phyloP scores from a whole-genome alignment of 768 basidiomycete species.

The Serendipita sp. region DNA sequence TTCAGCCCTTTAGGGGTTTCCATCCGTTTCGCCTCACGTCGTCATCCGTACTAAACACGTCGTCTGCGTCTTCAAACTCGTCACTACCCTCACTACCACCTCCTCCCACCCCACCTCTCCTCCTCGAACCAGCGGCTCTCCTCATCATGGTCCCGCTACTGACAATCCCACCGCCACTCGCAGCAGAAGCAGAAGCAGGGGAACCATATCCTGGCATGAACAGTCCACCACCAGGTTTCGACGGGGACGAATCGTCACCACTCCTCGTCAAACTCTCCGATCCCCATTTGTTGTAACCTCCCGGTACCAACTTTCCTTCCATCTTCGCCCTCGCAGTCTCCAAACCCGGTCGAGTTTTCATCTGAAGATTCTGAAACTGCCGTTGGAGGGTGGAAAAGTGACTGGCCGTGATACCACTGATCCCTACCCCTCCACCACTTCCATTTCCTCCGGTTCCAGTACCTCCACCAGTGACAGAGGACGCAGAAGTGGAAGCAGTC shows the following conservation, averaged over 20 bases:
- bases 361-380: not conserved
- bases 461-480: not conserved
- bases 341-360: not conserved
- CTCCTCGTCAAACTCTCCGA: not conserved
- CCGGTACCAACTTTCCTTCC: not conserved
- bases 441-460: not conserved
- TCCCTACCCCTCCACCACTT: not conserved
- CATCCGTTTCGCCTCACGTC: not conserved
- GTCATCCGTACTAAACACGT: constrained; percentile 2
- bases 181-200: too few species aligned
- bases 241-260: not conserved
- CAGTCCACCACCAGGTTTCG: not conserved
- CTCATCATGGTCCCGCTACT: not conserved
- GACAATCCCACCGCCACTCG: not conserved
- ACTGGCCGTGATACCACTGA: not conserved
- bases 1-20: not conserved
- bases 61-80: constrained; percentile 5
- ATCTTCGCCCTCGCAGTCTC: not conserved
- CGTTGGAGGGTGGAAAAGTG: not conserved
- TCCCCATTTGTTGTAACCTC: constrained; percentile 2
- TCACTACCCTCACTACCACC: not conserved
- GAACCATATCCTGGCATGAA: too few species aligned
- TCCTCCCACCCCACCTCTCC: not conserved
- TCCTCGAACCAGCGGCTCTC: not conserved
- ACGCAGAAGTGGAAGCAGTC: not conserved